Conservation (phyloP, 2,329 filamentous ascomycete genomes). For the Trichoderma koningiopsis region DNA sequence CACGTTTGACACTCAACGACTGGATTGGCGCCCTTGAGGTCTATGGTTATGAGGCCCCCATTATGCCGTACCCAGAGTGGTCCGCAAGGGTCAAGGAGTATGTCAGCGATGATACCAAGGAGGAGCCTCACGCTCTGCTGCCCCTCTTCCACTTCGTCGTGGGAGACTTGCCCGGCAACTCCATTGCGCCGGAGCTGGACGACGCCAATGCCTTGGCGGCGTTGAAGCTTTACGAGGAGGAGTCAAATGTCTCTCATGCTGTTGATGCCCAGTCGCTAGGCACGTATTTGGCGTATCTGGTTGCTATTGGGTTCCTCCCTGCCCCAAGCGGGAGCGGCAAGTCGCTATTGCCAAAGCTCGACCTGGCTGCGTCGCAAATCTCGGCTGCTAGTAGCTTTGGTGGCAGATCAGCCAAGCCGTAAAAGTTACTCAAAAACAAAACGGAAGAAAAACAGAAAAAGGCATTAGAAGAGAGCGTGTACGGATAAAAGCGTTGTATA, state of each 20-base stretch:
- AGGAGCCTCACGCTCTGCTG: slow-evolving; percentile 41
- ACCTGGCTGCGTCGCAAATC: not conserved
- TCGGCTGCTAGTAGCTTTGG: not conserved
- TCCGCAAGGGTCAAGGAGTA: not conserved
- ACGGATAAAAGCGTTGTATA: not conserved
- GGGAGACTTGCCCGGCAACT: slow-evolving; percentile 66
- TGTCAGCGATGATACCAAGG: slow-evolving; percentile 16
- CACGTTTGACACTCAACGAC: not conserved
- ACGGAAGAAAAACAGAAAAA: not conserved
- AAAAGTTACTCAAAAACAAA: not conserved
- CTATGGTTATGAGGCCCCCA: not conserved
- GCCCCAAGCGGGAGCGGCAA: not conserved
- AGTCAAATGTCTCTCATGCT: not conserved
- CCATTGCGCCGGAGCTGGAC: slow-evolving; percentile 67
- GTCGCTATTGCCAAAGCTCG: not conserved
- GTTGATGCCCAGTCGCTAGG: not conserved
- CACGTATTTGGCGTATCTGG: not conserved
- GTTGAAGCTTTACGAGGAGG: not conserved
- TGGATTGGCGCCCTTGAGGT: not conserved
- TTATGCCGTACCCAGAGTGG: not conserved
- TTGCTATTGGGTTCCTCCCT: not conserved
- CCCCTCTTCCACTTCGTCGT: slow-evolving; percentile 74
- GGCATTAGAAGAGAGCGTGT: not conserved
- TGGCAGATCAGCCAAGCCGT: not conserved
- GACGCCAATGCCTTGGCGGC: slow-evolving; percentile 33